Percentiles rank a stretch among this genome's conserved stretches.
These are phyloP conservation scores for Candida nanaspora DNA, from an alignment of 805 yeast species.

Conservation along the genomic window DNA sequence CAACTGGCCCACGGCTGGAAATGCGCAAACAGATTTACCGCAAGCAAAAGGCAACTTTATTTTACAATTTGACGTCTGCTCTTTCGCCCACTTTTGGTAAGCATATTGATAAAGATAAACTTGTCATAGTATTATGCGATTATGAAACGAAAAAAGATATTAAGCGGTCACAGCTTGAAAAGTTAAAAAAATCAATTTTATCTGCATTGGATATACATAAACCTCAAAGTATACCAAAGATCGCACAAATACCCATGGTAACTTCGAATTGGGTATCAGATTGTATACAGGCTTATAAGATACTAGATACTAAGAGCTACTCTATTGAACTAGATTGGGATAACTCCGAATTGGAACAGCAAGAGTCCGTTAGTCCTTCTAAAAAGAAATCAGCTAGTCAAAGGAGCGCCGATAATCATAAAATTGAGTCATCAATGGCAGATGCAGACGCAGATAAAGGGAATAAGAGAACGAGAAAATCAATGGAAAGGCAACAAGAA, in stretches of 20 bases:
- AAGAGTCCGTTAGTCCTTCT: too few relatives aligned
- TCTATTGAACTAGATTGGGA: not conserved
- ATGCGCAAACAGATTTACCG: conserved; percentile 18
- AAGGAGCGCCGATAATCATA: not conserved
- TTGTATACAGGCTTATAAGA: not conserved
- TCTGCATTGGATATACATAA: not conserved
- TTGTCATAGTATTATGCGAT: not conserved
- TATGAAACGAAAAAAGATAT: not conserved
- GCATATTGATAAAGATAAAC: not conserved
- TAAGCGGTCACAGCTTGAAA: too few relatives aligned
- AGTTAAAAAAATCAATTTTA: conserved; percentile 2
- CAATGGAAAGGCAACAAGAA: not conserved
- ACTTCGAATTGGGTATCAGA: not conserved
- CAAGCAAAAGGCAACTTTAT: conserved; percentile 19
- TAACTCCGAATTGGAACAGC: too few relatives aligned
- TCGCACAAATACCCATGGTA: not conserved
- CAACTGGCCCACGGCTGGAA: conserved; percentile 10
- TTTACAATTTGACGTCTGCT: conserved; percentile 1
- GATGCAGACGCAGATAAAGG: not conserved
- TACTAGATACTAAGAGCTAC: not conserved
- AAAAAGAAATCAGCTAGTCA: too few relatives aligned
- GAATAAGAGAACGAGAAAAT: not conserved
- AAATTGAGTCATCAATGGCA: not conserved
- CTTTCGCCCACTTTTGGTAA: not conserved
- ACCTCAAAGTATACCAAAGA: not conserved